Evolutionary conservation across 176 grass and related monocot genomes (phyloP), one percentile per base, ranked within the genome.

Genomic region (Juncus inflexus): DNA sequence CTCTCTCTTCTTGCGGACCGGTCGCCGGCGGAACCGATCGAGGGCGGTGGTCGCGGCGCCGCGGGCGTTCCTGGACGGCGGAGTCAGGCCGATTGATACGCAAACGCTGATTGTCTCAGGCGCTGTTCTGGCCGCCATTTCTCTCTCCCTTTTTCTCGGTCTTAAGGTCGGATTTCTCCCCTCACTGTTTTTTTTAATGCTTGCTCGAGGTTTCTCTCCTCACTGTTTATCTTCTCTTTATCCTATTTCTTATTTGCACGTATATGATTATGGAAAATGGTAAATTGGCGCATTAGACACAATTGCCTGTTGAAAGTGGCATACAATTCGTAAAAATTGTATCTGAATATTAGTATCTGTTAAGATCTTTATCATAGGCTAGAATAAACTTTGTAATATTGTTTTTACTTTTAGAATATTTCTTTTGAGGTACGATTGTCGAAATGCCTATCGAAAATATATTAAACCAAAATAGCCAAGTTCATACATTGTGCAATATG

Each of bases 101-200:
- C 90, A 95, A 66, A 95, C 86, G 6, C 72, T 95, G 58, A 62
- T 95, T 73, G 61, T 95, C 70, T 66, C 83, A 7, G 77, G 64
- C 43, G 35, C 82, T 64, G 82, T 89, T 63, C 41, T 95, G 41
- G 66, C 79, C 35, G 90, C 83, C 11, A 80, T 95, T 64, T 75
- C 74, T 35, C 65, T 95, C 50, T 95, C 83, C 58, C 83, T 95
- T 55, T 66, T 86, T 14, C 83, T 95, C 35, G 90, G 90, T 51
- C 85, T 95, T 66, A 95, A 89, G 90, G 90, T 95, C 19, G 19
- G 19, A 28, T 28, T 28, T 28, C 2, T 11, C 4, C 38, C 38
- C 16, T 47, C 60, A 35, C 35, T 40, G 47, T 58, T 6, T 9
- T 12, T 9, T 58, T 57, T 50, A 12, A 56, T 68, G 52, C 13